phyloP scores from a whole-genome alignment of 2,329 filamentous ascomycete genomes.

The Penicillium sp. region DNA sequence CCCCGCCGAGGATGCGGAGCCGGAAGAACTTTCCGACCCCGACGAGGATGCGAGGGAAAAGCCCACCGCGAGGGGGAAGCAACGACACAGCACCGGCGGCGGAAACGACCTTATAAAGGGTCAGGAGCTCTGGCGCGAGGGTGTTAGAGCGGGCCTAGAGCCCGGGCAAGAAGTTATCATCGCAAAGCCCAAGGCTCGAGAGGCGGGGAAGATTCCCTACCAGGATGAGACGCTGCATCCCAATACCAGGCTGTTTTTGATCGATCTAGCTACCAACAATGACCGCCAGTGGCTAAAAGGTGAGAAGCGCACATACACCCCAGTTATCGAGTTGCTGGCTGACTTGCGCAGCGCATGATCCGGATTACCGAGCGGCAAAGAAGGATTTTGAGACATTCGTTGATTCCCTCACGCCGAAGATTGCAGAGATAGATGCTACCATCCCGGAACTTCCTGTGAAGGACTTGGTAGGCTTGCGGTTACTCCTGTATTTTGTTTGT shows the following conservation, averaged over 20 bases:
- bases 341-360: conserved; percentile 57
- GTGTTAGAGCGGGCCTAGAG: conserved; percentile 47
- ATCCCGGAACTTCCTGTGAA: conserved; percentile 79
- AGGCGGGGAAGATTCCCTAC: conserved; percentile 52
- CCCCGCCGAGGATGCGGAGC: conserved; percentile 10
- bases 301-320: conserved; percentile 25
- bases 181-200: conserved; percentile 55
- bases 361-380: conserved; percentile 66
- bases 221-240: conserved; percentile 52
- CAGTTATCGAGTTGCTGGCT: conserved; percentile 7
- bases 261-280: conserved; percentile 53
- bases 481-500: neutral
- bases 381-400: conserved; percentile 77
- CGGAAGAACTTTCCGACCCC: conserved; percentile 16
- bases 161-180: conserved; percentile 55
- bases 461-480: conserved; percentile 52
- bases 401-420: conserved; percentile 59
- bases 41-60: conserved; percentile 8
- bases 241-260: conserved; percentile 54
- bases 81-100: neutral
- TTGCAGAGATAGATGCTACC: conserved; percentile 66
- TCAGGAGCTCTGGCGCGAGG: conserved; percentile 49
- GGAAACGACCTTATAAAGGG: conserved; percentile 23
- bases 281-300: conserved; percentile 57
- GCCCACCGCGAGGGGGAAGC: conserved; percentile 5